These are phyloP conservation scores for Aureobasidium lini DNA, from an alignment of 2,329 filamentous ascomycete genomes.

Conservation along the genomic window DNA sequence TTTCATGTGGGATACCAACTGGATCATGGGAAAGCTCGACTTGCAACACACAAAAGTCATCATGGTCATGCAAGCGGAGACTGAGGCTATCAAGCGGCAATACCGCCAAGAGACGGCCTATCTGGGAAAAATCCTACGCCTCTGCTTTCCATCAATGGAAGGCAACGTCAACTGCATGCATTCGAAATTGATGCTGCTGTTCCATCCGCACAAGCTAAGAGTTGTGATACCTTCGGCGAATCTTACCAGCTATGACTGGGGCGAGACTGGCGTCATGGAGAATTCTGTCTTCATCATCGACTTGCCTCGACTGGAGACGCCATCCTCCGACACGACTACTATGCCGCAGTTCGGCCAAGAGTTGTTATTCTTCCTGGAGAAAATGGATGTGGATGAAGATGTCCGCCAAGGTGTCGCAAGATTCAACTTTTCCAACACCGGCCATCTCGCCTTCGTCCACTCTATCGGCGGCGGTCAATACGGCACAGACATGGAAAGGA, in stretches of 20 bases:
- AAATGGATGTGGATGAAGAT: slow-evolving; percentile 56
- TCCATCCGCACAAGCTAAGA: slow-evolving; percentile 63
- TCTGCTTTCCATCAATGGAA: slow-evolving; percentile 78
- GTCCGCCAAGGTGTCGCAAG: slow-evolving; percentile 61
- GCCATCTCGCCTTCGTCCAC: slow-evolving; percentile 71
- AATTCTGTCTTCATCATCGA: slow-evolving; percentile 92
- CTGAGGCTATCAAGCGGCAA: slow-evolving; percentile 32
- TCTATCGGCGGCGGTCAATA: slow-evolving; percentile 48
- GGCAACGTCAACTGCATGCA: slow-evolving; percentile 72
- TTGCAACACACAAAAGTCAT: slow-evolving; percentile 38
- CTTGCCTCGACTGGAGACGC: slow-evolving; percentile 52
- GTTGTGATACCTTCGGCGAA: slow-evolving; percentile 86
- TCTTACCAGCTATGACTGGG: slow-evolving; percentile 80
- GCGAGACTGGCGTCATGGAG: slow-evolving; percentile 74
- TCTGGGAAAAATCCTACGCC: slow-evolving; percentile 41
- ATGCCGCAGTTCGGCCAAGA: slow-evolving; percentile 56
- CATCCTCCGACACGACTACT: background rate
- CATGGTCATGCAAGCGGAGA: slow-evolving; percentile 53
- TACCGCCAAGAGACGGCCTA: slow-evolving; percentile 24
- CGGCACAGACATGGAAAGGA: slow-evolving; percentile 37
- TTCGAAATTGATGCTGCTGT: slow-evolving; percentile 88
- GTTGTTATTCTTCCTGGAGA: slow-evolving; percentile 61
- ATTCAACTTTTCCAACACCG: slow-evolving; percentile 76
- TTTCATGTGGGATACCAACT: slow-evolving; percentile 77
- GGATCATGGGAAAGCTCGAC: slow-evolving; percentile 60